Evolutionary conservation across 345 rosid species (phyloP), one percentile per base, ranked within the genome.

Genomic region (Lepidium sativum): DNA sequence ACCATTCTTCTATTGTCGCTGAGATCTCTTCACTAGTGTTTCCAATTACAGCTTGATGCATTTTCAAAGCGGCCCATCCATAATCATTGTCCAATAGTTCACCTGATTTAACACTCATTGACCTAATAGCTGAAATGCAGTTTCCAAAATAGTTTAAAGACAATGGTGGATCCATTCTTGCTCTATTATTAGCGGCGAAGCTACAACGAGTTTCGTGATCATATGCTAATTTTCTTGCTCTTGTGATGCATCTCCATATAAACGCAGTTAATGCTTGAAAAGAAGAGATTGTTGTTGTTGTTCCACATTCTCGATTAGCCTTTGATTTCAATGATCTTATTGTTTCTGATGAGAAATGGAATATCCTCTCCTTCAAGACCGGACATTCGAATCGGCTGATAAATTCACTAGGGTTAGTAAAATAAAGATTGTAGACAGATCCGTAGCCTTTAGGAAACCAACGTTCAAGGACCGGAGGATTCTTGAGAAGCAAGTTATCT

Each of bases 11-110:
- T 1, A 80, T 21, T 17, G 31, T 34, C 34, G 29, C 68, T 1
- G 72, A 45, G 18, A 80, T 55, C 67, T 17, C 33, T 34, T 81
- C 52, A 8, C 77, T 60, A 0, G 41, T 62, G 49, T 80, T 85
- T 49, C 55, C 66, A 5, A 57, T 75, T 49, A 85, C 84, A 0
- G 84, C 75, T 58, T 74, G 15, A 29, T 85, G 92, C 20, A 84
- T 9, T 45, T 34, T 44, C 85, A 80, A 78, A 16, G 92, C 89
- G 1, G 83, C 85, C 84, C 82, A 82, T 10, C 94, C 94, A 0
- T 80, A 81, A 32, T 60, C 77, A 12, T 77, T 54, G 1, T 66
- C 71, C 3, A 84, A 72, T 55, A 89, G 65, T 5, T 84, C 82
- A 12, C 85, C 85, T 0, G 74, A 12, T 57, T 29, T 5, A 14